Evolutionary conservation across 768 basidiomycete species (phyloP), one percentile per base, ranked within the genome.

Genomic region (Kwoniella mangroviensis): DNA sequence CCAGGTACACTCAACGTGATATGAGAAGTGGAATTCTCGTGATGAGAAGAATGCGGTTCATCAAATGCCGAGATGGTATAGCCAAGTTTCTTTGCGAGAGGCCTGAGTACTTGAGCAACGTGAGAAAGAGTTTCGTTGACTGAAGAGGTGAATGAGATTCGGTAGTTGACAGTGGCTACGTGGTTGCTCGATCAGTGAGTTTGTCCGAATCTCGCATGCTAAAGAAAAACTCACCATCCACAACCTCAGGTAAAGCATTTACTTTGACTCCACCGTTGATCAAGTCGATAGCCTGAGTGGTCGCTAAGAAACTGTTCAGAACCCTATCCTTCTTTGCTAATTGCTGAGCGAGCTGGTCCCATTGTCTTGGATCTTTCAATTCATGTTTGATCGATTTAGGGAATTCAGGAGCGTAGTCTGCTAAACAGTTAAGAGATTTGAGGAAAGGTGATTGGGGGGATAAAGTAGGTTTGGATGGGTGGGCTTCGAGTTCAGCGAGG

Each of bases 401-500:
- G 24, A 93, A 82, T 6, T 85, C 84, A 10, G 88, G 87, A 4
- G 87, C 88, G 81, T 91, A 86, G 53, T 86, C 86, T 2, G 88
- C 90, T 10, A 88, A 74, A 77, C 93, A 96, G 69, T 90, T 88
- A 21, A 92, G 83, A 26, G 79, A 80, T n/a, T 75, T 76, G 49
- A 83, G 67, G 64, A 76, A 73, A 4, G 84, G 84, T 34, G 72
- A 73, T 15, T 62, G 70, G 40, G 74, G 70, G 15, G 67, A 71
- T 17, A 87, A 74, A 55, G 73, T 66, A 5, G 85, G 81, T 54
- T 75, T 53, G 58, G 76, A 83, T 1, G 92, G 91, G 79, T 92
- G 85, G 10, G 84, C 79, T 80, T 96, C 93, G 54, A 90, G 86
- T 41, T 88, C 84, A 6, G 89, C 88, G 28, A 96, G 85, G 12